Evolutionary conservation across 75 land plant species (phyloP).

Genomic region (Larix kaempferi): DNA sequence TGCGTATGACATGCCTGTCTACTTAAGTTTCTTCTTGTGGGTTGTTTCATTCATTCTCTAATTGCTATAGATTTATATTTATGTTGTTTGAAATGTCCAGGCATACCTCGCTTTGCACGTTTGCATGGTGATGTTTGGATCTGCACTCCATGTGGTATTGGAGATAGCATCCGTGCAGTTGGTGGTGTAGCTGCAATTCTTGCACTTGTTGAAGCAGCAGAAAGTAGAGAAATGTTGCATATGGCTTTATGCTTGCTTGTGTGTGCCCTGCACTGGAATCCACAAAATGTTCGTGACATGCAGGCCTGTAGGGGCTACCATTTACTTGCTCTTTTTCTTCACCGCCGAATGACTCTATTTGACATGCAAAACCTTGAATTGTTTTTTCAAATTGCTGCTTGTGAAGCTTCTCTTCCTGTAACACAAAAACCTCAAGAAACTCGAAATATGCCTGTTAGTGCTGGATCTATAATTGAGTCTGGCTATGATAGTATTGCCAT

Average conservation of each 20-base stretch:
- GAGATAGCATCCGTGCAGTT: slow-evolving; percentile 77
- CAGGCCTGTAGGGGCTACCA: slow-evolving; percentile 90
- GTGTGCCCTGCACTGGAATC: slow-evolving; percentile 79
- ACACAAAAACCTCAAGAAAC: slow-evolving; percentile 27
- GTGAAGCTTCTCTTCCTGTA: slow-evolving; percentile 84
- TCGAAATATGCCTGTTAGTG: slow-evolving; percentile 21
- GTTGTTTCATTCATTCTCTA: not conserved
- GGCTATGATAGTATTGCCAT: slow-evolving; percentile 50
- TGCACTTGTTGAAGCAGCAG: slow-evolving; percentile 92
- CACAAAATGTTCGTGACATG: slow-evolving; percentile 89
- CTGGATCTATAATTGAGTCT: slow-evolving; percentile 30
- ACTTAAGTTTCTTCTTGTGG: not conserved
- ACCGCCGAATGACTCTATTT: slow-evolving; percentile 79
- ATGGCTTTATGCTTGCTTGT: slow-evolving; percentile 82
- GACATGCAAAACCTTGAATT: slow-evolving; percentile 89
- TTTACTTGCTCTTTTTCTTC: slow-evolving; percentile 88
- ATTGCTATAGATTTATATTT: not conserved
- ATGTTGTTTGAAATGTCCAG: slow-evolving; percentile 29
- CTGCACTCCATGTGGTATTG: slow-evolving; percentile 82
- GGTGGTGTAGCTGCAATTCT: slow-evolving; percentile 94
- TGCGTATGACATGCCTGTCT: slow-evolving; percentile 21
- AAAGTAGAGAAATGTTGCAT: slow-evolving; percentile 89
- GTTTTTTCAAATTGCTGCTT: slow-evolving; percentile 94
- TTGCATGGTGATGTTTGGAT: slow-evolving; percentile 83
- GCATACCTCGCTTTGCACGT: slow-evolving; percentile 93